These are phyloP conservation scores for Kazachstania africana DNA, from an alignment of 805 yeast species.

Conservation along the genomic window DNA sequence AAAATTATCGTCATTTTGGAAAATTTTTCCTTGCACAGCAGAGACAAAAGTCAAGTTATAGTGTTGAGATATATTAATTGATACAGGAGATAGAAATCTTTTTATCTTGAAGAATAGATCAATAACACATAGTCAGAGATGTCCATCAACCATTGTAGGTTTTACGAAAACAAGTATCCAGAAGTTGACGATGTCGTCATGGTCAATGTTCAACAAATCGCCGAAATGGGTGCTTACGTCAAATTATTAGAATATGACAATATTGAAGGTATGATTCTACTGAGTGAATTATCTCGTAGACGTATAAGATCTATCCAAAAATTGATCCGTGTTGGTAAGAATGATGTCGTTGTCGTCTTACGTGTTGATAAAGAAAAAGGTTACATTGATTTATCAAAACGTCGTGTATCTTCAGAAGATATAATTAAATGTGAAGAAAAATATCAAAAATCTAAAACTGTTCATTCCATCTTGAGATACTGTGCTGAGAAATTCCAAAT, in stretches of 20 bases:
- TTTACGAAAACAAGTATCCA: constrained; percentile 95
- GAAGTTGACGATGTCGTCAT: constrained; percentile 98
- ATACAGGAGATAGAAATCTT: too few relatives aligned
- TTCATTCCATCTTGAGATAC: constrained; percentile 95
- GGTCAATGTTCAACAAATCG: constrained; percentile 97
- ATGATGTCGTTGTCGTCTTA: constrained; percentile 94
- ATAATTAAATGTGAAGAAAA: constrained; percentile 95
- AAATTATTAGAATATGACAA: constrained; percentile 93
- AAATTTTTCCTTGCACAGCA: too few relatives aligned
- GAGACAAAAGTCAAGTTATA: too few relatives aligned
- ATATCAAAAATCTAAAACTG: constrained; percentile 92
- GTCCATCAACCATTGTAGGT: constrained; percentile 89
- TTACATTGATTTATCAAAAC: constrained; percentile 91
- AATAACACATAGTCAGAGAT: too few relatives aligned
- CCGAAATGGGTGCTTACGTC: constrained; percentile 99
- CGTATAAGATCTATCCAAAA: constrained; percentile 97
- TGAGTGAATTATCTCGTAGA: constrained; percentile 94
- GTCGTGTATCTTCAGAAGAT: constrained; percentile 97
- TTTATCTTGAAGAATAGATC: too few relatives aligned
- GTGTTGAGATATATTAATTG: too few relatives aligned
- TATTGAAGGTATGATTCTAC: constrained; percentile 95
- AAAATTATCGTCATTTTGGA: too few relatives aligned
- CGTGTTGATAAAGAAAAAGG: constrained; percentile 99
- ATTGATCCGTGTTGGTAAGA: constrained; percentile 93
- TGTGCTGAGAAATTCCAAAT: constrained; percentile 94